Base-by-base conservation (phyloP, 1,284 basidiomycete genomes). In the Megacollybia platyphylla region DNA sequence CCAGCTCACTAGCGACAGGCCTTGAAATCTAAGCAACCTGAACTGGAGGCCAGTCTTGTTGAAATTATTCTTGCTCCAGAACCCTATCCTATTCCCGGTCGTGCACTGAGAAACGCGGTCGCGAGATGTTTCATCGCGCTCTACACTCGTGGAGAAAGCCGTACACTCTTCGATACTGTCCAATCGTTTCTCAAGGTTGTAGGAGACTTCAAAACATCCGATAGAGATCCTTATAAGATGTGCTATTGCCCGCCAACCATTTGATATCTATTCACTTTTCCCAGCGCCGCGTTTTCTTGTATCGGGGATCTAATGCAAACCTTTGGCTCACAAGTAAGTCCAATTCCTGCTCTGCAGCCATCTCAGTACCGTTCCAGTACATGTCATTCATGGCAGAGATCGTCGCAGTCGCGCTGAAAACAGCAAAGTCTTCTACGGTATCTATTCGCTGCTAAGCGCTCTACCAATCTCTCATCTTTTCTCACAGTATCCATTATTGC, bases 371-470 rank as follows among this genome's bases (percentile, higher is more conserved):
- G 11, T 44, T 38, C 8, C 51, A 96, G 84, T 82, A 92, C 58
- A 97, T 96, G 92, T 94, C 90, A 0, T 83, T 91, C 52, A 86
- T 92, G 77, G 73, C 82, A 36, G 93, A 97, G 56, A 85, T 93
- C 30, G 67, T 76, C 13, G 64, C 70, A 1, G 65, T 77, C 0
- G 68, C 79, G 0, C 57, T 87, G 39, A 87, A 80, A 58, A 75
- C 79, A 0, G 69, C 76, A 48, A 79, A 76, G 47, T 76, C 79
- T 9, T 89, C 85, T 31, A 71, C 65, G 50, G 89, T 89, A 24
- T 17, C 13, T 27, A 7, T 7, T 40, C 20, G 8, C 39, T 18
- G 13, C 44, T 39, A 38, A 35, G 9, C 7, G 20, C 7, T 45
- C 11, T 41, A 4, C 20, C 20, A 24, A 24, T 5, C 20, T 24